Conservation (phyloP, 1,284 basidiomycete genomes). For the Malassezia vespertilionis region DNA sequence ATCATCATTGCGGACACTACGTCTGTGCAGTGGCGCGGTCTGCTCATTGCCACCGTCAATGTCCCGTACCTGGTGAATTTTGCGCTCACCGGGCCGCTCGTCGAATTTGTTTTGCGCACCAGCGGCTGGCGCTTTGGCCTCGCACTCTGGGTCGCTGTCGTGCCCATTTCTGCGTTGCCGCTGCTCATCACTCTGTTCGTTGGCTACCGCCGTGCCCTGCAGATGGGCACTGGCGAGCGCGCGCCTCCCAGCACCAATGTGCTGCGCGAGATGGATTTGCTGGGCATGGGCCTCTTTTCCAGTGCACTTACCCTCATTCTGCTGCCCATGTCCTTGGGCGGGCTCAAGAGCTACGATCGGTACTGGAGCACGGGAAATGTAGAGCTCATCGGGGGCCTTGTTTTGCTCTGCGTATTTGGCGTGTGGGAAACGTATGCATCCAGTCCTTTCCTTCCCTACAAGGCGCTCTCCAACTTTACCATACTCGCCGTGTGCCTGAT, state of each 20-base stretch:
- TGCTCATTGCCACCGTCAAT: constrained; percentile 55
- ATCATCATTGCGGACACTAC: constrained; percentile 61
- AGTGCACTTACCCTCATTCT: constrained; percentile 55
- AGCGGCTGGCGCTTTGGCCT: constrained; percentile 64
- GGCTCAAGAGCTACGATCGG: background rate
- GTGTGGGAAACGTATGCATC: constrained; percentile 50
- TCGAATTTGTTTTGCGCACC: constrained; percentile 53
- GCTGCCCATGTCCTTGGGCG: constrained; percentile 57
- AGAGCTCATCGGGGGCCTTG: constrained; percentile 45
- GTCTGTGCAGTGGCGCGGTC: constrained; percentile 64
- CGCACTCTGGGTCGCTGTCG: constrained; percentile 51
- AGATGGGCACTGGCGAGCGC: constrained; percentile 19
- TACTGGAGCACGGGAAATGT: constrained; percentile 8
- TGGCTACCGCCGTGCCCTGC: constrained; percentile 31
- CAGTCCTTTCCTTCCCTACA: constrained; percentile 50
- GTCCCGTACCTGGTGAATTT: constrained; percentile 59
- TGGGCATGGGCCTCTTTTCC: constrained; percentile 61
- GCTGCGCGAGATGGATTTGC: constrained; percentile 55
- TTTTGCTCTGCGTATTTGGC: constrained; percentile 49
- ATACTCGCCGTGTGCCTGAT: constrained; percentile 46
- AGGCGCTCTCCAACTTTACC: constrained; percentile 43
- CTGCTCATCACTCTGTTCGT: constrained; percentile 36
- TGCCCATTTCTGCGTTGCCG: constrained; percentile 38
- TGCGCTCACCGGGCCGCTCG: constrained; percentile 58
- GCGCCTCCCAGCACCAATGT: constrained; percentile 11